Base-by-base conservation (phyloP, 2,329 filamentous ascomycete genomes). In the Parastagonospora nodorum region DNA sequence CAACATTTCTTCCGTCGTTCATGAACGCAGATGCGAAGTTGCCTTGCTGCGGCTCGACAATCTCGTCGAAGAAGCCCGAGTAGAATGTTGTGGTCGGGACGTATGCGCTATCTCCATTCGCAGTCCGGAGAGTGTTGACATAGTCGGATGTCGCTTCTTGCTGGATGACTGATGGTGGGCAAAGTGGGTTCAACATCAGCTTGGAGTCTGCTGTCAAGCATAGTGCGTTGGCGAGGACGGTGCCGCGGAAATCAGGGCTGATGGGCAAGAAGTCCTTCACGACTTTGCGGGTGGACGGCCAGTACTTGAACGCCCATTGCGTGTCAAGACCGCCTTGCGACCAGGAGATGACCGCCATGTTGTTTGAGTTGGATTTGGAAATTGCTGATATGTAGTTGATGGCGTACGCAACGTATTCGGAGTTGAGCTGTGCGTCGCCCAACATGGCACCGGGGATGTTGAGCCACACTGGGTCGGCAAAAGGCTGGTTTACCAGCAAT, bases 291-390 rank as follows among this genome's bases (percentile, higher is more conserved):
- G 78, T 80, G 1, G 77, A 80, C 0, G 80, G 80, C 79, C 79
- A 84, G 71, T 82, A 84, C 55, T 83, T 84, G 55, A 82, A 71
- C 0, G 78, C 80, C 83, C 82, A 85, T 62, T 85, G 83, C 0
- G 77, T 72, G 50, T 81, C 71, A 2, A 85, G 67, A 41, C 77
- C 78, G 12, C 82, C 82, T 66, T 85, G 82, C 0, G 80, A 83
- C 80, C 79, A 85, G 11, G 74, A 75, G n/a, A 84, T 66, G 15
- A 83, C 69, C 14, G 54, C 56, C 9, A 63, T 51, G n/a, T 58
- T 53, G 1, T 48, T 11, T 32, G 31, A 44, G 32, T 42, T 50
- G 8, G 28, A 19, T 1, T 48, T 33, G 14, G 73, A 70, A 6
- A 81, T 68, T 12, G 63, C 55, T 16, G 69, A 63, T 50, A 84